phyloP scores from a whole-genome alignment of 2,329 filamentous ascomycete genomes.

The Aureobasidium sp. region DNA sequence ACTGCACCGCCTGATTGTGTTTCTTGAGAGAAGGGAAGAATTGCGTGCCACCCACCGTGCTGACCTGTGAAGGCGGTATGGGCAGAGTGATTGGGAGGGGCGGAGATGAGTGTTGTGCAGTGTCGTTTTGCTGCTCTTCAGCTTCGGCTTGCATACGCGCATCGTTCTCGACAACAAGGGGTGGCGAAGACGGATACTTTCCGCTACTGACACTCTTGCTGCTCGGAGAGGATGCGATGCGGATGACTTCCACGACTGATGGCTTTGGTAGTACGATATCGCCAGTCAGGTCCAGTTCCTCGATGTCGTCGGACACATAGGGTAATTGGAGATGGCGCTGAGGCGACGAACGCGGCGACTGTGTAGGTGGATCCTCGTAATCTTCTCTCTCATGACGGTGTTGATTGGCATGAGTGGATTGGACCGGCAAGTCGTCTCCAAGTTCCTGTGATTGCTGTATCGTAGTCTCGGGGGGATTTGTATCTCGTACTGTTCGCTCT shows the following conservation, averaged over 20 bases:
- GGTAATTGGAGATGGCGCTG: neutral
- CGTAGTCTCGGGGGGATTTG: neutral
- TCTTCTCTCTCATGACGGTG: neutral
- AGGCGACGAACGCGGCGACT: neutral
- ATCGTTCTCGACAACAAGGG: conserved; percentile 5
- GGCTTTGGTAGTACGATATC: neutral
- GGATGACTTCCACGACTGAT: neutral
- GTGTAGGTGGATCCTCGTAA: neutral
- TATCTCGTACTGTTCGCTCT: neutral
- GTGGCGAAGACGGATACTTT: conserved; percentile 16
- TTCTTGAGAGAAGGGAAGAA: neutral
- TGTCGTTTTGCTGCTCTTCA: neutral
- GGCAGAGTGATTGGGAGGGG: conserved; percentile 1
- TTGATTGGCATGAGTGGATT: neutral
- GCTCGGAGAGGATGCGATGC: conserved; percentile 7
- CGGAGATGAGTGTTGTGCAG: neutral
- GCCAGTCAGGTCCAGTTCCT: conserved; percentile 12
- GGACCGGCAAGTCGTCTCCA: neutral
- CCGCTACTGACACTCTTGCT: conserved; percentile 15
- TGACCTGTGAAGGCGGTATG: conserved; percentile 12
- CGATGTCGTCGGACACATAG: neutral
- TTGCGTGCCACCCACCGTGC: conserved; percentile 13
- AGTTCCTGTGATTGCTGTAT: conserved; percentile 3
- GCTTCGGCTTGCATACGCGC: neutral
- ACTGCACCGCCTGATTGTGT: neutral